Evolutionary conservation across 345 rosid species (phyloP), one percentile per base, ranked within the genome.

Genomic region (Zanthoxylum bungeanum): DNA sequence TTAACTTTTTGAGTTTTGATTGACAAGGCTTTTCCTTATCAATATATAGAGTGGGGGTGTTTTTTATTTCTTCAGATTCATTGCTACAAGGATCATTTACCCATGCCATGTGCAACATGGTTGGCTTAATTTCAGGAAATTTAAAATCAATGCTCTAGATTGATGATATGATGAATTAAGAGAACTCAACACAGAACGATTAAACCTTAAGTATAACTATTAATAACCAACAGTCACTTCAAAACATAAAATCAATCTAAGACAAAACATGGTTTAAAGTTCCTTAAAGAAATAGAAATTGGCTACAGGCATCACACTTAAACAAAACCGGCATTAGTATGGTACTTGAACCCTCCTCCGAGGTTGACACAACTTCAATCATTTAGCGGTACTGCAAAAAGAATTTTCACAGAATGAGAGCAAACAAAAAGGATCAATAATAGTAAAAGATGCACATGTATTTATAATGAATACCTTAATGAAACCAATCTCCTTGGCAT

Each of bases 401-500:
- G 46, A 42, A 49, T 9, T 56, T 56, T 22, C 9, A 31, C 14
- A 21, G n/a, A 47, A 59, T 58, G 4, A 58, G 53, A 44, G 11
- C 16, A 39, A n/a, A 19, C 0, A 28, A 10, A 39, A 44, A 40
- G 65, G 39, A 53, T 31, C 40, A 21, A 28, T 25, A 36, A 19
- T 34, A 5, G 25, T 4, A 17, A 19, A 2, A 52, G 9, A 3
- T 5, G 31, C 33, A 3, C 1, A 31, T 5, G 6, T 19, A 50
- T 7, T 36, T 6, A 14, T 11, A 22, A 25, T 58, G 8, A n/a
- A 71, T 46, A 87, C 91, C 91, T 87, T 85, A 21, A 87, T 85
- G 84, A 87, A 87, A 22, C 89, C 91, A 61, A 66, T 73, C 47
- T 71, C 82, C 80, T 82, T 78, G 56, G 85, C 82, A 0, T 82